These are phyloP conservation scores for Dactylellina leptospora DNA, from an alignment of 2,329 filamentous ascomycete species.

Conservation along the genomic window DNA sequence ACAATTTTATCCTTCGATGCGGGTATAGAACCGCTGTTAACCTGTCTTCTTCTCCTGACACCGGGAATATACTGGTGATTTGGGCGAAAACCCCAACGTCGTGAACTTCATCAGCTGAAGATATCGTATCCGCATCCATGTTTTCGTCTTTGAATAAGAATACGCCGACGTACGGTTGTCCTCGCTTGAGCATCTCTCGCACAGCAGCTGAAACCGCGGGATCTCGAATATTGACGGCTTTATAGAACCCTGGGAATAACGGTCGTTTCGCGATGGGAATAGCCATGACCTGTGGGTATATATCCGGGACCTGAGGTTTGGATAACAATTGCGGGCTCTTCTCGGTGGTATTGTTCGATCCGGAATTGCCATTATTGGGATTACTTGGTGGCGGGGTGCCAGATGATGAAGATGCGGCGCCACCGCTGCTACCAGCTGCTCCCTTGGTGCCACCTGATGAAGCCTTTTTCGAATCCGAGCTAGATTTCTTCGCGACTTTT, in stretches of 20 bases:
- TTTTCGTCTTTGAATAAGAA: constrained; percentile 98
- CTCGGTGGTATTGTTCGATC: constrained; percentile 72
- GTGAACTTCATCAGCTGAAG: constrained; percentile 88
- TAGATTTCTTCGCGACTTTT: constrained; percentile 64
- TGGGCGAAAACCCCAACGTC: constrained; percentile 97
- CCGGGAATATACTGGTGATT: constrained; percentile 86
- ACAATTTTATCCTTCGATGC: constrained; percentile 91
- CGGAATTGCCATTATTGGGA: constrained; percentile 66
- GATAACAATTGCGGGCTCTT: constrained; percentile 74
- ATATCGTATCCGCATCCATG: constrained; percentile 91
- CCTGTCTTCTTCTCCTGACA: constrained; percentile 82
- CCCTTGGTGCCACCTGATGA: constrained; percentile 64
- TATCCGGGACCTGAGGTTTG: constrained; percentile 90
- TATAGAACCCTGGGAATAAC: constrained; percentile 97
- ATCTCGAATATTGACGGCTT: constrained; percentile 95
- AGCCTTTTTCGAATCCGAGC: constrained; percentile 56
- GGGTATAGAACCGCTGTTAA: constrained; percentile 95
- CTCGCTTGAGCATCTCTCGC: constrained; percentile 93
- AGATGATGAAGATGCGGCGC: constrained; percentile 65
- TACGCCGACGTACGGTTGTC: constrained; percentile 95
- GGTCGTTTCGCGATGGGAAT: constrained; percentile 94
- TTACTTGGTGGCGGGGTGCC: constrained; percentile 65
- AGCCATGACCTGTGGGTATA: constrained; percentile 97
- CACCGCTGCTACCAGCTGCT: constrained; percentile 66
- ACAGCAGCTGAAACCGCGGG: constrained; percentile 90